phyloP scores from a whole-genome alignment of 192 early-diverging fungal genomes.

The Diversispora epigaea region DNA sequence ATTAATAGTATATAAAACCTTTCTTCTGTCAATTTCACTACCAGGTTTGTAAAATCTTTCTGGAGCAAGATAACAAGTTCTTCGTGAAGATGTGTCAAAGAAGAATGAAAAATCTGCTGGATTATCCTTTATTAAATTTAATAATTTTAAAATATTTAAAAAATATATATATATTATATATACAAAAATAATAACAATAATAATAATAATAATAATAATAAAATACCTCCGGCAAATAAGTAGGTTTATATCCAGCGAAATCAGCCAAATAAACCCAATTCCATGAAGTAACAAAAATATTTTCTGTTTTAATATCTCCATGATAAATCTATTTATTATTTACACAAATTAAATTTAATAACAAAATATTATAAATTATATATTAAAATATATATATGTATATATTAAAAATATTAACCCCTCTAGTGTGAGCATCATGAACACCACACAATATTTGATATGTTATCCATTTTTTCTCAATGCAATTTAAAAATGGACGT shows the following conservation, averaged over 20 bases:
- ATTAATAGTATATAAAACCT: constrained; percentile 40
- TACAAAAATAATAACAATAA: background rate
- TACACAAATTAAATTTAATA: background rate
- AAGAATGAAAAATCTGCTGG: constrained; percentile 95
- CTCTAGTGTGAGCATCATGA: constrained; percentile 69
- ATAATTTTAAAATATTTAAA: constrained; percentile 10
- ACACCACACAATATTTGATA: constrained; percentile 84
- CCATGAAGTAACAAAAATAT: constrained; percentile 92
- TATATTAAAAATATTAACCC: background rate
- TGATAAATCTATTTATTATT: constrained; percentile 73
- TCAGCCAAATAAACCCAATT: constrained; percentile 91
- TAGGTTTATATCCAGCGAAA: constrained; percentile 89
- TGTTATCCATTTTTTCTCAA: constrained; percentile 95
- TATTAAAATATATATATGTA: background rate
- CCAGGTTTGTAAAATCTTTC: constrained; percentile 87
- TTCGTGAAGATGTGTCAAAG: constrained; percentile 87
- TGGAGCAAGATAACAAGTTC: constrained; percentile 93
- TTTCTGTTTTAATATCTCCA: constrained; percentile 96
- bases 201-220: background rate
- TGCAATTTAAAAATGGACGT: constrained; percentile 81
- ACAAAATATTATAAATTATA: background rate
- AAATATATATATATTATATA: background rate
- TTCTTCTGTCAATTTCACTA: constrained; percentile 55
- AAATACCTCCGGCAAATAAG: constrained; percentile 80
- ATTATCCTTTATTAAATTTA: constrained; percentile 66